These are phyloP conservation scores for Globisporangium takayamanum DNA, from an alignment of 352 stramenopile species.

Conservation along the genomic window DNA sequence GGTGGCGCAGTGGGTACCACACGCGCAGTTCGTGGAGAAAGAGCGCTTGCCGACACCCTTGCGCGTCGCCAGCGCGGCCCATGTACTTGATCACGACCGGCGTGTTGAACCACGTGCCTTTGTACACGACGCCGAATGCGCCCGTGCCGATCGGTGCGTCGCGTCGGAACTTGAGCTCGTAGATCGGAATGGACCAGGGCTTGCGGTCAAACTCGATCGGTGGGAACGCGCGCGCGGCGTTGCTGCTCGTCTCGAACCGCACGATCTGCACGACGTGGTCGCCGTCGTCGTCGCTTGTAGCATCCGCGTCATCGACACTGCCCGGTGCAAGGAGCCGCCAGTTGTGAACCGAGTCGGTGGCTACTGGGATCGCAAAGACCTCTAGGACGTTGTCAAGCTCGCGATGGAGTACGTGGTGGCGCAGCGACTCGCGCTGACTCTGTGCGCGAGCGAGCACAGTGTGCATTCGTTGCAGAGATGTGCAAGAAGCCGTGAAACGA, in stretches of 20 bases:
- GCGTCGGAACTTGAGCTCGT: neutral
- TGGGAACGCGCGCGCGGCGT: too few species aligned
- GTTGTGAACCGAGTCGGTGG: neutral
- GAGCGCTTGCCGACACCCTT: neutral
- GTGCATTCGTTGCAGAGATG: neutral
- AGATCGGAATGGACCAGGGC: constrained; percentile 3
- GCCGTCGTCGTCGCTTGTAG: neutral
- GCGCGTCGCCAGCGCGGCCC: neutral
- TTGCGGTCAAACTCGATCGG: neutral
- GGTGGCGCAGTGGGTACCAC: constrained; percentile 5
- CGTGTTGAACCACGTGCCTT: constrained; percentile 2
- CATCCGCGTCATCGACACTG: too few species aligned
- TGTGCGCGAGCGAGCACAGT: neutral
- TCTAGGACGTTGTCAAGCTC: constrained; percentile 1
- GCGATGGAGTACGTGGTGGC: constrained; percentile 1
- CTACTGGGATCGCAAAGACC: neutral
- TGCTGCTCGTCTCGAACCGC: neutral
- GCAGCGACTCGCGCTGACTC: constrained; percentile 2
- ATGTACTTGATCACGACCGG: constrained; percentile 9
- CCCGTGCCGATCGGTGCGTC: neutral
- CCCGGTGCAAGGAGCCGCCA: neutral
- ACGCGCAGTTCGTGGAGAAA: constrained; percentile 9
- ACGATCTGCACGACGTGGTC: neutral
- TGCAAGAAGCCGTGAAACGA: constrained; percentile 1
- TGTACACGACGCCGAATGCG: constrained; percentile 3